Base-by-base conservation (phyloP, 129 eudicot species). In the Flaveria trinervia region DNA sequence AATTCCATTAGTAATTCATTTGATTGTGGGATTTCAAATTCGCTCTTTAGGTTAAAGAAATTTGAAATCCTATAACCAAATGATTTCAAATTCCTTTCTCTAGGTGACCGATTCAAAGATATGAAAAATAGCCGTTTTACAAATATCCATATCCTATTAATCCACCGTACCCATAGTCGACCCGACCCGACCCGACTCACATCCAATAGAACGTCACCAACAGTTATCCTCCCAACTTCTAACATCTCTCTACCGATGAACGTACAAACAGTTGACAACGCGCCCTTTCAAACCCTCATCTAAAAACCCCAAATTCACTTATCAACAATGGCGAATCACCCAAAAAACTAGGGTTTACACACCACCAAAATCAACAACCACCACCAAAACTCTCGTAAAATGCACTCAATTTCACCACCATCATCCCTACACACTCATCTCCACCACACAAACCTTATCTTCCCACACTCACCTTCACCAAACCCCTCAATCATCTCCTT, bases 391-490 rank as follows among this genome's bases (percentile, higher is more conserved):
- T 26, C 43, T 61, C 67, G 26, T 0, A 30, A 64, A 64, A 64
- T 64, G 69, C 45, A 64, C 15, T 64, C 69, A 64, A 28, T 62
- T 64, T 64, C 46, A 30, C 13, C 39, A 2, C 12, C 43, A 22
- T 7, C 69, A 3, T 64, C 20, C 0, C 2, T 15, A 3, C 69
- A 28, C 45, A 30, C 15, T 64, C 45, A 64, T 55, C 84, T 52
- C 89, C 83, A 55, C 84, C 92, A 68, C 85, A 82, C 74, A 72
- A 75, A 84, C 59, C 89, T 86, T 79, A 79, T 78, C 84, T 83
- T 87, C 16, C 80, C 76, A 28, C 79, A 72, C 76, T 64, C 72
- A 68, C 39, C 68, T 46, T 82, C 87, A 22, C 44, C 84, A 72
- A 83, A 81, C 44, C 81, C 85, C 51, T 64, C 83, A 2, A 17